A percentile compares a stretch with the other conserved stretches of the same genome.
Conservation (phyloP, 805 yeast genomes). For the Yarrowia deformans region DNA sequence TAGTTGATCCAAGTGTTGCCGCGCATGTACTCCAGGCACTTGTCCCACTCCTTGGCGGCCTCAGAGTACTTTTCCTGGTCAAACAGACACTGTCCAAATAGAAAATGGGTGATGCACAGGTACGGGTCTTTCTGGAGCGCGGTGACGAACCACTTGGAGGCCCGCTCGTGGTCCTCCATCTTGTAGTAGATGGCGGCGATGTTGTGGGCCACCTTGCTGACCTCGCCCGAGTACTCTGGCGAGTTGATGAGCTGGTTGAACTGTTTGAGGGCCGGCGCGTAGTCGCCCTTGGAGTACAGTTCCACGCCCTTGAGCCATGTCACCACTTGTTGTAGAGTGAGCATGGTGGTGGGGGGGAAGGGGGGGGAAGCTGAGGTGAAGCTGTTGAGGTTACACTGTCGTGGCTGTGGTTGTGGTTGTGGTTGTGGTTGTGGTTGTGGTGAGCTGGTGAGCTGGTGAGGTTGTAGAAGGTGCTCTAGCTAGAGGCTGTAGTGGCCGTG, state of each 20-base stretch:
- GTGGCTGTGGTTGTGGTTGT: background rate
- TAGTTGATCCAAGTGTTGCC: slow-evolving; percentile 40
- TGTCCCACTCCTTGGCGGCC: slow-evolving; percentile 34
- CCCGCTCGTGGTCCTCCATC: slow-evolving; percentile 30
- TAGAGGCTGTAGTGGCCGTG: no score
- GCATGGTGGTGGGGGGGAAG: background rate
- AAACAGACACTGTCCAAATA: slow-evolving; percentile 30
- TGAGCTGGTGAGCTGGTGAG: no score
- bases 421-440: no score
- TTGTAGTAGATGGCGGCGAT: slow-evolving; percentile 25
- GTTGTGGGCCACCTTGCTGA: slow-evolving; percentile 38
- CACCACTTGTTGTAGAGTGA: slow-evolving; percentile 23
- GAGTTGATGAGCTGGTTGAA: slow-evolving; percentile 29
- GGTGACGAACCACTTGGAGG: slow-evolving; percentile 26
- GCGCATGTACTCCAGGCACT: slow-evolving; percentile 32
- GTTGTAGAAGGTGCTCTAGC: no score
- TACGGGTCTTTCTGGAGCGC: slow-evolving; percentile 36
- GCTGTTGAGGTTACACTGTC: no score
- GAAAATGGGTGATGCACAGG: slow-evolving; percentile 26
- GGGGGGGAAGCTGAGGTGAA: no score
- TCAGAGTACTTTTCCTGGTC: slow-evolving; percentile 19
- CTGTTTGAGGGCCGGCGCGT: slow-evolving; percentile 18
- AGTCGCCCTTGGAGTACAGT: slow-evolving; percentile 19
- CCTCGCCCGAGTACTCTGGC: slow-evolving; percentile 27
- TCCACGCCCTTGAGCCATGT: slow-evolving; percentile 40